These are phyloP conservation scores for Diaporthe nobilis DNA, from an alignment of 2,329 filamentous ascomycete genomes.

Conservation along the genomic window DNA sequence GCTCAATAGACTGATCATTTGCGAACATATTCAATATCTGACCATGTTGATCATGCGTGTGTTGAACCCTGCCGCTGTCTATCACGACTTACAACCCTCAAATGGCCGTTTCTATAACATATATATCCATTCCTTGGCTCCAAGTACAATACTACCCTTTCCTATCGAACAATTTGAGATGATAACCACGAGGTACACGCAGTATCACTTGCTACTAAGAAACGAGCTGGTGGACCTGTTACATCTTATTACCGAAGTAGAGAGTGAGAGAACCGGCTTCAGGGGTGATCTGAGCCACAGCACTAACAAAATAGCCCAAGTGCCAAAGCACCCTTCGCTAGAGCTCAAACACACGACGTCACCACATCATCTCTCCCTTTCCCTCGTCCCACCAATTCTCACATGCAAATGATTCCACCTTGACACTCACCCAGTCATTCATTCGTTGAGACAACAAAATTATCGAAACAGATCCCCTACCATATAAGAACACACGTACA, in stretches of 20 bases:
- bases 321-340: constrained; percentile 1
- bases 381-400: constrained; percentile 8
- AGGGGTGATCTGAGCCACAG: not conserved
- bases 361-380: constrained; percentile 21
- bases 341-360: constrained; percentile 33
- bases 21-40: not conserved
- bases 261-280: not conserved
- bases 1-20: not conserved
- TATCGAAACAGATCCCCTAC: not conserved
- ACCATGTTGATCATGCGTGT: not conserved
- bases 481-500: not conserved
- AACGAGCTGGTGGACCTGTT: not conserved
- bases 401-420: constrained; percentile 8
- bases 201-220: not conserved
- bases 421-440: not conserved
- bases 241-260: not conserved
- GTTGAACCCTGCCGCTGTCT: not conserved
- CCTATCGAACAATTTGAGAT: not conserved
- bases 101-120: too few relatives aligned
- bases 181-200: too few relatives aligned
- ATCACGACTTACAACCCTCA: too few relatives aligned
- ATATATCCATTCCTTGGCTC: too few relatives aligned
- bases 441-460: constrained; percentile 2
- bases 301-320: constrained; percentile 19
- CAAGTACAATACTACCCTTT: not conserved